Conservation (phyloP, 1,284 basidiomycete genomes). For the Tausonia pullulans region DNA sequence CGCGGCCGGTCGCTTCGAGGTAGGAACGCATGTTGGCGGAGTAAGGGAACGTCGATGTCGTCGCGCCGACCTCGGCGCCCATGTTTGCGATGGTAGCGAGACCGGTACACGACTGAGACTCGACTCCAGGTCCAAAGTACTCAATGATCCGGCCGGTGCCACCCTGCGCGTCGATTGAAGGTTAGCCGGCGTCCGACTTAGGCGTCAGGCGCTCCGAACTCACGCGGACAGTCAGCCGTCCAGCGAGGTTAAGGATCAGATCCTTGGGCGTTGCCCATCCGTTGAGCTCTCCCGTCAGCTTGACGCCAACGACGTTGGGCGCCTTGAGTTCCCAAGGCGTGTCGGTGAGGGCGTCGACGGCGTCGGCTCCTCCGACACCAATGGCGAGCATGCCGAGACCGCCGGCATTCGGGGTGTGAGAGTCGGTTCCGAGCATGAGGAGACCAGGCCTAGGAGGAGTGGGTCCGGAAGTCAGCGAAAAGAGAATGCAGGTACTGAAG, state of each 20-base stretch:
- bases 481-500: constrained; percentile 57
- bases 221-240: constrained; percentile 85
- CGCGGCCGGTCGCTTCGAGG: constrained; percentile 78
- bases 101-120: constrained; percentile 84
- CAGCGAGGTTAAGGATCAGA: constrained; percentile 86
- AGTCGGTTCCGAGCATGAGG: constrained; percentile 58
- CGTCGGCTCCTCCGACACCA: constrained; percentile 96
- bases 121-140: constrained; percentile 94
- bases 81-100: constrained; percentile 94
- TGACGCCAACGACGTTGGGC: constrained; percentile 79
- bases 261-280: constrained; percentile 97
- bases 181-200: too few species aligned
- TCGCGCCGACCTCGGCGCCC: constrained; percentile 98
- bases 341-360: constrained; percentile 95
- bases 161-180: constrained; percentile 43
- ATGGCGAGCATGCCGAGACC: constrained; percentile 97
- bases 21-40: constrained; percentile 78
- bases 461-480: constrained; percentile 40
- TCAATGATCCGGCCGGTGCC: constrained; percentile 94
- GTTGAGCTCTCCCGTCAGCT: constrained; percentile 74
- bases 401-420: constrained; percentile 96
- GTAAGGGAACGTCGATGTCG: constrained; percentile 96
- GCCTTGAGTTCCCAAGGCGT: constrained; percentile 98
- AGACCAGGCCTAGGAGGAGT: constrained; percentile 37
- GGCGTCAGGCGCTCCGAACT: constrained; percentile 24